phyloP scores from a whole-genome alignment of 805 yeast genomes.

The Clavispora fructus region DNA sequence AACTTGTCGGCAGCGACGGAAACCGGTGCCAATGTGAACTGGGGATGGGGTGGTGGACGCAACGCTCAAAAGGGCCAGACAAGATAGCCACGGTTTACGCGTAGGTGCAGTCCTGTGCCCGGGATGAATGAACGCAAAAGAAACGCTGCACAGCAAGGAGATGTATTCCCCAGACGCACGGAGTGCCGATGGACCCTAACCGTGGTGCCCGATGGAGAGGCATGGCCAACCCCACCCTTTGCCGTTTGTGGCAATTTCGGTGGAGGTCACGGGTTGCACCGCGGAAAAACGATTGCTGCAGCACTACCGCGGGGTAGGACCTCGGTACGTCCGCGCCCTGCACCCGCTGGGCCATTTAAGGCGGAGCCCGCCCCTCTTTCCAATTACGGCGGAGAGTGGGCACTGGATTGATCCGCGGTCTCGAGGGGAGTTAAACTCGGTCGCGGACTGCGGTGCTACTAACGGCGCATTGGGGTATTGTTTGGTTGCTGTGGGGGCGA shows the following conservation, averaged over 20 bases:
- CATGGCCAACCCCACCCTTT: neutral
- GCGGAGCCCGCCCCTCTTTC: neutral
- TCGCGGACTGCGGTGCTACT: too few relatives aligned
- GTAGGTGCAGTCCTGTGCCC: neutral
- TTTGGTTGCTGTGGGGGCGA: too few relatives aligned
- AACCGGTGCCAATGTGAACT: too few relatives aligned
- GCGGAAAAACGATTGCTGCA: neutral
- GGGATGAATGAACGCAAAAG: neutral
- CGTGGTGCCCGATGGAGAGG: too few relatives aligned
- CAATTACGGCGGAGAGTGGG: too few relatives aligned
- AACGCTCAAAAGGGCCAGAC: too few relatives aligned
- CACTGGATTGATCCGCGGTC: too few relatives aligned
- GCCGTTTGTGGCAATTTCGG: neutral
- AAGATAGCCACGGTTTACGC: too few relatives aligned
- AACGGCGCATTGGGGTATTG: too few relatives aligned
- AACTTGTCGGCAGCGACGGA: too few relatives aligned
- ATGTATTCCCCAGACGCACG: neutral
- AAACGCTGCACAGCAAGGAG: neutral
- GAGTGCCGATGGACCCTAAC: neutral
- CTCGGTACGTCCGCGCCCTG: neutral
- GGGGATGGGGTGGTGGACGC: too few relatives aligned
- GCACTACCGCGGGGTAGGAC: neutral
- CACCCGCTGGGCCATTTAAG: neutral
- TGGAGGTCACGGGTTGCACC: neutral
- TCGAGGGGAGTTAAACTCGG: too few relatives aligned